phyloP scores from a whole-genome alignment of 2,329 filamentous ascomycete genomes.

The Verticillium isaacii region DNA sequence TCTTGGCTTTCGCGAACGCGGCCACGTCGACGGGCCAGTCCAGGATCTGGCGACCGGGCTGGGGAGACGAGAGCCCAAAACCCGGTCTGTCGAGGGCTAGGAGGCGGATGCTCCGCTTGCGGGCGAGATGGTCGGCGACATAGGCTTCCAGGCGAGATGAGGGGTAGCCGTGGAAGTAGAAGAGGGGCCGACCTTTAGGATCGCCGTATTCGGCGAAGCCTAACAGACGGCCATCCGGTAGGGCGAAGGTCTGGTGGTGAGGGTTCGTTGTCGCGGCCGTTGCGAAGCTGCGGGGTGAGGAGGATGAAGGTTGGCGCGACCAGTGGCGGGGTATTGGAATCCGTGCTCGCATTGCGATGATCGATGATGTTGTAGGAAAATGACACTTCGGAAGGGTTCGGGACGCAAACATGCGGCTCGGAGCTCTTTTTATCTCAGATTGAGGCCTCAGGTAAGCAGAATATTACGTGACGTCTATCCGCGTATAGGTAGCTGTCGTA shows the following conservation, averaged over 20 bases:
- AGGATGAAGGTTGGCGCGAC: background rate
- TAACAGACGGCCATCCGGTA: conserved; percentile 1
- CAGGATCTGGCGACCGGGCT: conserved; percentile 22
- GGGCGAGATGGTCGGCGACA: conserved; percentile 18
- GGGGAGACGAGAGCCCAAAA: conserved; percentile 31
- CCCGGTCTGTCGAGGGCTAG: conserved; percentile 36
- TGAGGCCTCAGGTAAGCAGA: background rate
- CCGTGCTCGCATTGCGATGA: background rate
- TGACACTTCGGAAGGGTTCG: too few relatives aligned
- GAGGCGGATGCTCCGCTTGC: conserved; percentile 22
- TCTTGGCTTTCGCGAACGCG: conserved; percentile 19
- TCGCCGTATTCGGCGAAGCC: conserved; percentile 1
- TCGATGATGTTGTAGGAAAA: background rate
- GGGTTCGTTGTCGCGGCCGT: background rate
- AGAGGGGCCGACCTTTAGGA: background rate
- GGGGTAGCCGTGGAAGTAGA: conserved; percentile 36
- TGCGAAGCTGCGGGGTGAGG: background rate
- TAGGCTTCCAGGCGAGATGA: conserved; percentile 31
- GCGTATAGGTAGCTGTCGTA: background rate
- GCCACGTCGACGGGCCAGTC: conserved; percentile 29
- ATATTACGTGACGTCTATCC: background rate
- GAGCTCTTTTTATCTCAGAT: background rate
- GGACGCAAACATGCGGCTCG: background rate
- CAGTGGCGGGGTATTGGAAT: background rate
- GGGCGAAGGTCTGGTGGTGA: background rate